Conservation (phyloP, 441 rosid genomes). For the Euphorbia celastroides region DNA sequence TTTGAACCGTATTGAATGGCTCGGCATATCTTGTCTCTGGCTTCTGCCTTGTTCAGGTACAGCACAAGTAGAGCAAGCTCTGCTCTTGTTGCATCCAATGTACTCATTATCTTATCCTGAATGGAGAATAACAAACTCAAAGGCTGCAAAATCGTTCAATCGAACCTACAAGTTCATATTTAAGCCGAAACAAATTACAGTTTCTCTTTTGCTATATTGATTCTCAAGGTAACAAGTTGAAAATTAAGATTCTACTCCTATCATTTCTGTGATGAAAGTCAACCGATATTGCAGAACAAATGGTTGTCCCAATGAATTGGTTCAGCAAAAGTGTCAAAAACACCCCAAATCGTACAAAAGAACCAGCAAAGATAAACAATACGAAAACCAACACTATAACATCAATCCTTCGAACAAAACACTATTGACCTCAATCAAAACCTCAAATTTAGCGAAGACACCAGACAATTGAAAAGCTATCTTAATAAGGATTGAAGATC, state of each 20-base stretch:
- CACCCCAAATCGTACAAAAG: background rate
- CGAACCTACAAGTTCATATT: background rate
- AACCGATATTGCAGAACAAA: background rate
- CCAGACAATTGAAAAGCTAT: background rate
- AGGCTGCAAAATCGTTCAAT: background rate
- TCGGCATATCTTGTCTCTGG: conserved; percentile 97
- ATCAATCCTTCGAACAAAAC: too few relatives aligned
- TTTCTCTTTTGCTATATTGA: too few relatives aligned
- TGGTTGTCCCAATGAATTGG: background rate
- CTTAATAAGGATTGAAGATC: background rate
- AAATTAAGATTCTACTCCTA: background rate
- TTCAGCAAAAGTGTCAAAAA: background rate
- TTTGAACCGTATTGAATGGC: conserved; percentile 97
- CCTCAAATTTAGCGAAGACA: background rate
- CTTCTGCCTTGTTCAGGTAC: conserved; percentile 93
- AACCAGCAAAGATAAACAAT: background rate
- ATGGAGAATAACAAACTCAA: background rate
- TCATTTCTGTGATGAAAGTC: background rate
- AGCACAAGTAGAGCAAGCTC: conserved; percentile 80
- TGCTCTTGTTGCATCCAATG: conserved; percentile 80
- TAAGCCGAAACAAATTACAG: background rate
- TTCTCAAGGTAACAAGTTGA: background rate
- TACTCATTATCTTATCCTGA: conserved; percentile 50
- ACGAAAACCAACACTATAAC: too few relatives aligned
- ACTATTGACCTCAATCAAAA: background rate